These are phyloP conservation scores for Epichloe aotearoae DNA, from an alignment of 2,329 filamentous ascomycete genomes.

Conservation along the genomic window DNA sequence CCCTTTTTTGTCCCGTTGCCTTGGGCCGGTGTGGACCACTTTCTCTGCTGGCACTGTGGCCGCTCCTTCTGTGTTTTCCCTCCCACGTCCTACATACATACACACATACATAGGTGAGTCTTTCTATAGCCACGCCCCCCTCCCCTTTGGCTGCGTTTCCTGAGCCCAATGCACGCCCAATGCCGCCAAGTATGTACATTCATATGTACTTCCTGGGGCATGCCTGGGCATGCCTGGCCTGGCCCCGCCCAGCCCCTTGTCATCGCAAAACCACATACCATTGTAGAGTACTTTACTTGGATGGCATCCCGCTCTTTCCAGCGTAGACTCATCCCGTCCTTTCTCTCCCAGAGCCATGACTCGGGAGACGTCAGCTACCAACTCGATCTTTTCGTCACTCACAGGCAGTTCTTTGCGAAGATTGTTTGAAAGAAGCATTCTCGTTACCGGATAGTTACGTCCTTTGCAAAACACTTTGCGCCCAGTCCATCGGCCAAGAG, in stretches of 20 bases:
- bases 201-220: neutral
- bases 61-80: neutral
- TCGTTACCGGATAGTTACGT: neutral
- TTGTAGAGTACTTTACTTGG: slow-evolving; percentile 3
- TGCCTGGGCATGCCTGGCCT: neutral
- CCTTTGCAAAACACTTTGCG: neutral
- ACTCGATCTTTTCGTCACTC: neutral
- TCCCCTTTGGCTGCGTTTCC: neutral
- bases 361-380: neutral
- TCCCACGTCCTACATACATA: too few relatives aligned
- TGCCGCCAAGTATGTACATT: neutral
- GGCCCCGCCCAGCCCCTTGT: slow-evolving; percentile 4
- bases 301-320: slow-evolving; percentile 5
- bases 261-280: slow-evolving; percentile 1
- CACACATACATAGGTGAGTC: too few relatives aligned
- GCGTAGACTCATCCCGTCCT: slow-evolving; percentile 1
- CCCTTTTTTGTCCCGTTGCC: slow-evolving; percentile 1
- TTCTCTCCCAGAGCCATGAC: neutral
- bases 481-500: neutral
- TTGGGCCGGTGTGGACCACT: slow-evolving; percentile 1
- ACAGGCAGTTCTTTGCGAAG: neutral
- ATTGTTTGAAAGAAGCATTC: neutral
- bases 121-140: slow-evolving; percentile 1
- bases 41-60: neutral
- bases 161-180: neutral